phyloP scores from a whole-genome alignment of 495 filamentous ascomycete species.

The Podospora pseudocomata region DNA sequence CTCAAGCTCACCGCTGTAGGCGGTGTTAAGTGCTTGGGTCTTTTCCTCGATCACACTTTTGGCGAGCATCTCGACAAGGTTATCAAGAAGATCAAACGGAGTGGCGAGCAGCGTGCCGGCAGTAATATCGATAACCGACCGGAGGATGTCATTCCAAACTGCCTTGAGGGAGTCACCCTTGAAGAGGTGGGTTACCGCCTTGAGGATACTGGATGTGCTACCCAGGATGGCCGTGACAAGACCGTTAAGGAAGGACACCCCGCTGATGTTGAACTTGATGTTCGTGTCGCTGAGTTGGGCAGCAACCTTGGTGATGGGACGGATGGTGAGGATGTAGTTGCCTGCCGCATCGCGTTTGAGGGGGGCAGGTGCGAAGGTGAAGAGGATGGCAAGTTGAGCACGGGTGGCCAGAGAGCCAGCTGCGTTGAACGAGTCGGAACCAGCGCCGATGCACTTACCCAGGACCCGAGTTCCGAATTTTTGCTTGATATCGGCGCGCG shows the following conservation, averaged over 20 bases:
- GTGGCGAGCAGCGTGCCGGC: slow-evolving; percentile 12
- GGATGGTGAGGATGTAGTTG: slow-evolving; percentile 22
- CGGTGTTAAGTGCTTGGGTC: not conserved
- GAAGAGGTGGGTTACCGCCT: slow-evolving; percentile 17
- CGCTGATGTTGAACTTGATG: slow-evolving; percentile 17
- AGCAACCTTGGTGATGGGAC: slow-evolving; percentile 18
- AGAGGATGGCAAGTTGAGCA: slow-evolving; percentile 17
- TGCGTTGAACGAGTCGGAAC: slow-evolving; percentile 14
- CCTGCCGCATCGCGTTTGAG: slow-evolving; percentile 11
- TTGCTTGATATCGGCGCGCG: slow-evolving; percentile 12
- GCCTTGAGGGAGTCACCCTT: slow-evolving; percentile 17
- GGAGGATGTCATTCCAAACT: slow-evolving; percentile 17
- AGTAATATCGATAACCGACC: slow-evolving; percentile 14
- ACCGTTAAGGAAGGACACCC: slow-evolving; percentile 16
- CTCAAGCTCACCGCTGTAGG: slow-evolving; percentile 20
- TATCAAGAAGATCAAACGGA: slow-evolving; percentile 18
- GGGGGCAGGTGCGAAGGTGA: slow-evolving; percentile 16
- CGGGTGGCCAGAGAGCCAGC: slow-evolving; percentile 11
- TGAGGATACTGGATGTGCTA: slow-evolving; percentile 16
- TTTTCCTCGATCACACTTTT: slow-evolving; percentile 17
- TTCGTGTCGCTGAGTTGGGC: slow-evolving; percentile 14
- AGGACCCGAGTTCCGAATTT: slow-evolving; percentile 15
- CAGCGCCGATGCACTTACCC: slow-evolving; percentile 9
- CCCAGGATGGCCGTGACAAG: slow-evolving; percentile 18
- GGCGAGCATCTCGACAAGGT: slow-evolving; percentile 18